Evolutionary conservation across 2,329 filamentous ascomycete species (phyloP), one percentile per base, ranked within the genome.

Genomic region (Ilyonectria destructans): DNA sequence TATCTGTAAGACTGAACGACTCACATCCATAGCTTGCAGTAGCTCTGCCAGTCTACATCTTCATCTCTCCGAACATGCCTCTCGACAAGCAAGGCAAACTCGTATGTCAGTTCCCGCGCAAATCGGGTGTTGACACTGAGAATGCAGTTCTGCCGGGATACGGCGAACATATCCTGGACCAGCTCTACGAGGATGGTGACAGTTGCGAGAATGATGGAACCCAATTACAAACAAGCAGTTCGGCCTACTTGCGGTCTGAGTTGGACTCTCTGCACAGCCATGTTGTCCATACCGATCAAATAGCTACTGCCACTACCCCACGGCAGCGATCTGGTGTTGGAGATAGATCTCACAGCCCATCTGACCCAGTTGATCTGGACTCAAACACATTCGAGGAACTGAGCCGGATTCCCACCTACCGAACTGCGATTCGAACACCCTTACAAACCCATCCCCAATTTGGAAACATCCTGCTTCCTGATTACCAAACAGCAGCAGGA

Each of bases 61-160:
- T 97, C 81, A 97, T 98, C 70, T 98, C 96, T 1, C 95, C 96
- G 0, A 96, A 95, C 75, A 90, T 97, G 72, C 92, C 93, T 0
- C 89, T 98, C 43, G 93, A 96, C 74, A 94, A 96, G 49, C 89
- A 95, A 63, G 96, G 97, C 71, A 92, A 92, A 73, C 86, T 98
- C 3, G 84, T 93, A 61, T 85, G 86, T 54, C 87, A 90, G 73
- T 82, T 83, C 4, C 85, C 87, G 3, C 12, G 71, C 85, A 76
- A 77, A 85, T 58, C 80, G 8, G 83, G 86, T 46, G 83, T 85
- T 29, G 86, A 89, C 37, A 83, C 88, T 62, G 85, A 88, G 15
- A 86, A 88, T 23, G 88, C 91, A 63, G 95, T 95, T 5, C 96
- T 96, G 7, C 96, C 96, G 0, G 89, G 94, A 26, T 98, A 99